These are phyloP conservation scores for Penicillium antarcticum DNA, from an alignment of 495 filamentous ascomycete species.

Conservation along the genomic window DNA sequence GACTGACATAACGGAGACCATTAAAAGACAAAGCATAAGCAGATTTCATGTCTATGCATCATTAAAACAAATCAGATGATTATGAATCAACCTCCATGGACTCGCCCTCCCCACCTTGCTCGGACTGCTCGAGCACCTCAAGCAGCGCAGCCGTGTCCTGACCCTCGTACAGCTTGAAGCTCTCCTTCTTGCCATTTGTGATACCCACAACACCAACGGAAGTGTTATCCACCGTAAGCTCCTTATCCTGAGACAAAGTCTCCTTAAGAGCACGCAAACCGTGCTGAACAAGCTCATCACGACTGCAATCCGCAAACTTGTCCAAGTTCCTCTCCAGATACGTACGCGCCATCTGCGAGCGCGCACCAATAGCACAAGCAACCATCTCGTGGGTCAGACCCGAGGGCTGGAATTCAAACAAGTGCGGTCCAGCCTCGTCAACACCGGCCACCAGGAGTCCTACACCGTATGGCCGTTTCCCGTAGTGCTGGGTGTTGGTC, in stretches of 20 bases:
- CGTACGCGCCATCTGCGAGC: constrained; percentile 94
- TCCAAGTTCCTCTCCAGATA: constrained; percentile 92
- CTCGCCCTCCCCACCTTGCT: constrained; percentile 62
- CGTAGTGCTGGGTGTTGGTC: constrained; percentile 96
- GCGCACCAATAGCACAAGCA: constrained; percentile 90
- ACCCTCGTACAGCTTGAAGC: constrained; percentile 90
- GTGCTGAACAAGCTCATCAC: constrained; percentile 87
- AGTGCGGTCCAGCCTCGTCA: constrained; percentile 87
- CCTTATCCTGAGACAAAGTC: constrained; percentile 92
- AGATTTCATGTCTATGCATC: constrained; percentile 40
- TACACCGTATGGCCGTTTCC: constrained; percentile 94
- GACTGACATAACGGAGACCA: constrained; percentile 7
- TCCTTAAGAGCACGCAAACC: constrained; percentile 91
- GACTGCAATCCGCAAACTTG: constrained; percentile 63
- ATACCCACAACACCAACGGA: constrained; percentile 81
- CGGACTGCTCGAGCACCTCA: constrained; percentile 68
- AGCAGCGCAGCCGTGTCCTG: constrained; percentile 69
- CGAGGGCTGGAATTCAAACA: constrained; percentile 97
- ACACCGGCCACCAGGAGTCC: constrained; percentile 91
- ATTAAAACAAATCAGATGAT: constrained; percentile 22
- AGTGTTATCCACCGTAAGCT: constrained; percentile 93
- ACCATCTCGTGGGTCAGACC: constrained; percentile 96
- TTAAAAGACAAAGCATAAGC: constrained; percentile 19
- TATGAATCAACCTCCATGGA: constrained; percentile 83
- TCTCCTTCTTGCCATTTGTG: constrained; percentile 56